Evolutionary conservation across 345 rosid species (phyloP).

Genomic region (Leavenworthia alabamica): DNA sequence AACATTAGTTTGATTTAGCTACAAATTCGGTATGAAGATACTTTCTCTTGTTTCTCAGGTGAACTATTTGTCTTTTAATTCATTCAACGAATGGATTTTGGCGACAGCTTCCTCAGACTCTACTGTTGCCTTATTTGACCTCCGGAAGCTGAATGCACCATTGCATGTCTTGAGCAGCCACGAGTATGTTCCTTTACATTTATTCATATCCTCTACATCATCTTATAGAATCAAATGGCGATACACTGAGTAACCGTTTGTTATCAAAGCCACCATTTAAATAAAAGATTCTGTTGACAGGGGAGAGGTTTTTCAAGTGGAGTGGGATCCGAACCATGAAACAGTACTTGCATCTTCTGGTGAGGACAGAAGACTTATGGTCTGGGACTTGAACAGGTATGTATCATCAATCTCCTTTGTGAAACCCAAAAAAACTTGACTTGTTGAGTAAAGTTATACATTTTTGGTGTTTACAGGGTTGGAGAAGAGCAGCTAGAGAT

Average conservation of each 20-base stretch:
- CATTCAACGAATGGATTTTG: slow-evolving; percentile 70
- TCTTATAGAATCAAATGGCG: not conserved
- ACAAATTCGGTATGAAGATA: not conserved
- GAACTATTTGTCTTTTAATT: slow-evolving; percentile 79
- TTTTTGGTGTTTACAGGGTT: slow-evolving; percentile 38
- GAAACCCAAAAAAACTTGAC: not conserved
- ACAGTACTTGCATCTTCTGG: slow-evolving; percentile 87
- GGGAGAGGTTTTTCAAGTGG: slow-evolving; percentile 88
- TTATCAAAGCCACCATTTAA: not conserved
- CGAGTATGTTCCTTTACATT: slow-evolving; percentile 34
- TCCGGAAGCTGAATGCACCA: slow-evolving; percentile 58
- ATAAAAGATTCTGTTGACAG: not conserved
- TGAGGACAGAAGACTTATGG: slow-evolving; percentile 81
- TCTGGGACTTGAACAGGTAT: slow-evolving; percentile 95
- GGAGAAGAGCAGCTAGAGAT: slow-evolving; percentile 82
- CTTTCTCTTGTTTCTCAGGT: slow-evolving; percentile 36
- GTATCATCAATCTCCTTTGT: slow-evolving; percentile 28
- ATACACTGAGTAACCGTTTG: not conserved
- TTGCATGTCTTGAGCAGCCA: slow-evolving; percentile 74
- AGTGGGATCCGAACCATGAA: slow-evolving; percentile 95
- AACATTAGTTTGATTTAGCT: too few relatives aligned
- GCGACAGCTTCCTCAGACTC: slow-evolving; percentile 94
- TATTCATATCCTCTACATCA: not conserved
- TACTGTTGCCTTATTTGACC: slow-evolving; percentile 72
- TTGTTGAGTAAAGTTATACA: not conserved